A percentile compares a stretch with the other conserved stretches of the same genome.
phyloP scores from a whole-genome alignment of 2,329 filamentous ascomycete species.

The Colletotrichum horii region DNA sequence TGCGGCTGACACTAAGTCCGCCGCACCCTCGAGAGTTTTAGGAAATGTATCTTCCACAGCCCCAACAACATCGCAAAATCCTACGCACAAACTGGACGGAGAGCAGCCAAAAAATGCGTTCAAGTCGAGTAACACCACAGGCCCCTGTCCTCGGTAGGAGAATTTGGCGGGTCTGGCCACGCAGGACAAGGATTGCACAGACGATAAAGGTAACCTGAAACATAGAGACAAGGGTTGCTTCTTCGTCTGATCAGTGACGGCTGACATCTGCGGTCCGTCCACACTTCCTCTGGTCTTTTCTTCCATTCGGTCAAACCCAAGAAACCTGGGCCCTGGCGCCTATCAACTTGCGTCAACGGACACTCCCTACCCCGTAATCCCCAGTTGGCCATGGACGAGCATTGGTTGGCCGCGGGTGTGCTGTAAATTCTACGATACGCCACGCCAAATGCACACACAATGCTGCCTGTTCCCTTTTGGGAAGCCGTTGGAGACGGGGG shows the following conservation, averaged over 20 bases:
- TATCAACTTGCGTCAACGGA: slow-evolving; percentile 20
- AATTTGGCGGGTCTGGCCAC: slow-evolving; percentile 17
- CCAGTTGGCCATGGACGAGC: not conserved
- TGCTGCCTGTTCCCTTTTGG: slow-evolving; percentile 1
- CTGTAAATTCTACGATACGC: slow-evolving; percentile 17
- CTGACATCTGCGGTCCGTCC: slow-evolving; percentile 12
- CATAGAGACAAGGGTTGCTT: slow-evolving; percentile 11
- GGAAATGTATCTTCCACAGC: not conserved
- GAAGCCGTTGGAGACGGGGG: not conserved
- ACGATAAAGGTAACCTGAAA: slow-evolving; percentile 20
- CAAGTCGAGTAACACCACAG: not conserved
- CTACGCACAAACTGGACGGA: not conserved
- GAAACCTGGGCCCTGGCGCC: not conserved
- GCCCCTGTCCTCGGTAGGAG: slow-evolving; percentile 9
- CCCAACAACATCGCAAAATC: not conserved
- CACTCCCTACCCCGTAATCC: slow-evolving; percentile 4
- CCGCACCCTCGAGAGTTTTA: not conserved
- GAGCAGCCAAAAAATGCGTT: not conserved
- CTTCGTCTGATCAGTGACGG: slow-evolving; percentile 22
- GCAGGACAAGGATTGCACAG: slow-evolving; percentile 15
- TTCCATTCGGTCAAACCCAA: not conserved
- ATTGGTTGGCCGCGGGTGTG: not conserved
- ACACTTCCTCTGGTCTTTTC: not conserved
- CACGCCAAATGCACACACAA: not conserved
- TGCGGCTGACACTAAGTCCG: not conserved